These are phyloP conservation scores for Zanthoxylum bungeanum DNA, from an alignment of 345 rosid species.

Conservation along the genomic window DNA sequence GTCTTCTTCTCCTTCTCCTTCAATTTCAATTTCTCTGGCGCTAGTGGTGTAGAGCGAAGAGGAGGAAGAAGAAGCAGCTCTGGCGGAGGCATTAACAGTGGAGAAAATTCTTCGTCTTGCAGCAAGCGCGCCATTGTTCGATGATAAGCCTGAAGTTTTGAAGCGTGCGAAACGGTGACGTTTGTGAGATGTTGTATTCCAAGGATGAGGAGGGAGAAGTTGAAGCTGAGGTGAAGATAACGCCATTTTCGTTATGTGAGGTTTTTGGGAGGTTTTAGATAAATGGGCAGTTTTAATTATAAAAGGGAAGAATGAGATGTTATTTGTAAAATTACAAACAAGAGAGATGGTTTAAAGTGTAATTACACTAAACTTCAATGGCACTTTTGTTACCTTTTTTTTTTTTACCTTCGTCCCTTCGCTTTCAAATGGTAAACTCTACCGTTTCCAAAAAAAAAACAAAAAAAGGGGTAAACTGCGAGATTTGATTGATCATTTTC, in stretches of 20 bases:
- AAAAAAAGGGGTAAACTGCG: no score
- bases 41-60: conserved; percentile 22
- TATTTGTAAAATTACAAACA: background rate
- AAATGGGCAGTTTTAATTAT: background rate
- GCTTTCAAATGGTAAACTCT: background rate
- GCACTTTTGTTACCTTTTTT: background rate
- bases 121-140: conserved; percentile 9
- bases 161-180: conserved; percentile 18
- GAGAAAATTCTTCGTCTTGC: conserved; percentile 12
- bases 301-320: background rate
- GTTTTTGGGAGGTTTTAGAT: conserved; percentile 37
- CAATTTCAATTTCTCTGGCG: conserved; percentile 16
- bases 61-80: conserved; percentile 33
- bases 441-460: no score
- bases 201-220: conserved; percentile 31
- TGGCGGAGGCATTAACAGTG: conserved; percentile 26
- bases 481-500: no score
- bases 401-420: no score
- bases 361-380: background rate
- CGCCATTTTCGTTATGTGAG: conserved; percentile 30
- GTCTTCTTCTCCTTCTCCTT: conserved; percentile 23
- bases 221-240: conserved; percentile 38
- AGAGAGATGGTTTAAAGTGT: background rate
- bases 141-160: conserved; percentile 16
- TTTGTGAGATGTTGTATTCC: conserved; percentile 5